These are phyloP conservation scores for Neopestalotiopsis rosae DNA, from an alignment of 2,329 filamentous ascomycete genomes.

Conservation along the genomic window DNA sequence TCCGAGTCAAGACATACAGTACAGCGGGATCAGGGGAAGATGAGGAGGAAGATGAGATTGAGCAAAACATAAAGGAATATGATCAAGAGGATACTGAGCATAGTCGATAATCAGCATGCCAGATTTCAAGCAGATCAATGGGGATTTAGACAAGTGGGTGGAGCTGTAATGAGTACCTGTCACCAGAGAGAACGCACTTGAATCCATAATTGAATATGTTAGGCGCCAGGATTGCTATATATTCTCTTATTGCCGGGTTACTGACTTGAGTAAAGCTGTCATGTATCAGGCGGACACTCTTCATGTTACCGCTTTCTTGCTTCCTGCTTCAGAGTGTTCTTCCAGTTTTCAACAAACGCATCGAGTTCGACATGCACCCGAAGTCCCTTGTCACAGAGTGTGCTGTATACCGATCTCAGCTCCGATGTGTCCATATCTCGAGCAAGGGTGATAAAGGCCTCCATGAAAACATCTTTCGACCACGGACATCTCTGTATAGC, in stretches of 20 bases:
- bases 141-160: neutral
- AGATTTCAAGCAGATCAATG: neutral
- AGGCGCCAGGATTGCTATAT: neutral
- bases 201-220: no score
- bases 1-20: neutral
- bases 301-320: neutral
- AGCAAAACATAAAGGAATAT: neutral
- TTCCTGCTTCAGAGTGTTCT: conserved; percentile 26
- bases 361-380: conserved; percentile 58
- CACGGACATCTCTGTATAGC: conserved; percentile 44
- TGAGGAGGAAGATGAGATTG: neutral
- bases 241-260: neutral
- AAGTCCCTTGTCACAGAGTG: conserved; percentile 54
- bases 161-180: no score
- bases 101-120: neutral
- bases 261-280: neutral
- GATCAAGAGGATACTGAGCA: neutral
- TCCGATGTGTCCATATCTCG: conserved; percentile 53
- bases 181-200: no score
- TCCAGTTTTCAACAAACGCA: conserved; percentile 47
- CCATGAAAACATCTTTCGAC: conserved; percentile 56
- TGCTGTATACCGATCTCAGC: conserved; percentile 53
- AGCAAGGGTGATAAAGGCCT: conserved; percentile 53
- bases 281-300: neutral
- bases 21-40: neutral